Conservation (phyloP, 208 protist species). For the Acanthamoeba healyi region DNA sequence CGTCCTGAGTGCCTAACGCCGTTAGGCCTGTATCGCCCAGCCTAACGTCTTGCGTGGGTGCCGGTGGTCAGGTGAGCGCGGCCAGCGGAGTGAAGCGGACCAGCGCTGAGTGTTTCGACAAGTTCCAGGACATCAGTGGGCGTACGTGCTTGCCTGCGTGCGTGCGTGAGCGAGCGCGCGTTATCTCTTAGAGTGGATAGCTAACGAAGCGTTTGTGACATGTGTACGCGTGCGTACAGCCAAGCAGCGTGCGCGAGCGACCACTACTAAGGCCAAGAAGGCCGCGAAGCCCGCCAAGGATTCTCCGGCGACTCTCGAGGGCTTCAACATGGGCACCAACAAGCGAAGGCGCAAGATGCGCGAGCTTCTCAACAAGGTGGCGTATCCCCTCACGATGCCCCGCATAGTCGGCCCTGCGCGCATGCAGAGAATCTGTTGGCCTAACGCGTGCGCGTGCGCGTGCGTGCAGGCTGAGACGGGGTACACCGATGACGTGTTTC, state of each 20-base stretch:
- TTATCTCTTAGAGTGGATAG: too few species aligned
- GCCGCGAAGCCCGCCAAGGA: not conserved
- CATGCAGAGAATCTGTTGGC: too few species aligned
- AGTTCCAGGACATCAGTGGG: not conserved
- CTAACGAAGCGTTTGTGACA: too few species aligned
- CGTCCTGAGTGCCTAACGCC: not conserved
- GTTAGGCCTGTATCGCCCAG: not conserved
- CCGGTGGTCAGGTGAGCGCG: not conserved
- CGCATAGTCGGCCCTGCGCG: too few species aligned
- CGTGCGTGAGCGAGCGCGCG: too few species aligned
- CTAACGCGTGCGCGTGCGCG: not conserved
- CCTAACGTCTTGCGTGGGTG: not conserved
- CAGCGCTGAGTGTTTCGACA: not conserved
- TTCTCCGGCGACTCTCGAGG: not conserved
- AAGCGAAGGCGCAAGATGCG: not conserved
- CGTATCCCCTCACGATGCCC: too few species aligned
- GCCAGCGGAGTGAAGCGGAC: not conserved
- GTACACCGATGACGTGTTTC: not conserved
- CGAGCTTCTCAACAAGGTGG: not conserved
- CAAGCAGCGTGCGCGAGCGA: not conserved
- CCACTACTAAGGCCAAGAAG: not conserved
- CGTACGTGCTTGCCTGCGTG: not conserved
- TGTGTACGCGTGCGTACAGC: not conserved
- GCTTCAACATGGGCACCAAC: conserved; percentile 34
- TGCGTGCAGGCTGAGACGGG: not conserved